Conservation (phyloP, 2,329 filamentous ascomycete genomes). For the Colletotrichum limetticola region DNA sequence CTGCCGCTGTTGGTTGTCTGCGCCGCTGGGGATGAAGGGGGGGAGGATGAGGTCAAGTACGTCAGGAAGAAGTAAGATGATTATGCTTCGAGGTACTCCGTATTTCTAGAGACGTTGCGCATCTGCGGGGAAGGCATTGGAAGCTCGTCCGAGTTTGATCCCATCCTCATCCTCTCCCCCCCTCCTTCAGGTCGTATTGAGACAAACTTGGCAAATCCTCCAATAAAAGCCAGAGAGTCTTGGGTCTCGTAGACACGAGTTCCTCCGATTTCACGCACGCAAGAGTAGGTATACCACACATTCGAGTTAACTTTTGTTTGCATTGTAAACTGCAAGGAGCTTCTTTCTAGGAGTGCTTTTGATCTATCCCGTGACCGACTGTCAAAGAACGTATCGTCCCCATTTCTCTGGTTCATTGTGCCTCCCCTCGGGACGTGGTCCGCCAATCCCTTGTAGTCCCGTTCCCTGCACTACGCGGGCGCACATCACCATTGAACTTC, state of each 20-base stretch:
- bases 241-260: background rate
- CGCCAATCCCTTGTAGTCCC: background rate
- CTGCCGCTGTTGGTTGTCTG: background rate
- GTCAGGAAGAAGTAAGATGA: background rate
- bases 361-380: background rate
- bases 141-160: too few species aligned
- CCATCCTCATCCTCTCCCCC: too few species aligned
- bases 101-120: too few species aligned
- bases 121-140: too few species aligned
- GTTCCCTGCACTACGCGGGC: background rate
- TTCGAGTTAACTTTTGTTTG: background rate
- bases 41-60: background rate
- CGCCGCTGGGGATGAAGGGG: background rate
- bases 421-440: too few species aligned
- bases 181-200: too few species aligned
- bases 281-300: too few species aligned
- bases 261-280: too few species aligned
- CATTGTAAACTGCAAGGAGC: background rate
- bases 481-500: background rate
- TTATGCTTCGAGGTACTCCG: too few species aligned
- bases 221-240: background rate
- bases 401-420: background rate
- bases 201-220: background rate
- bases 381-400: background rate
- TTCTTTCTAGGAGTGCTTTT: background rate